Percentiles rank a stretch among this genome's conserved stretches.
Conservation (phyloP, 495 filamentous ascomycete genomes). For the Penicillium egyptiacum region DNA sequence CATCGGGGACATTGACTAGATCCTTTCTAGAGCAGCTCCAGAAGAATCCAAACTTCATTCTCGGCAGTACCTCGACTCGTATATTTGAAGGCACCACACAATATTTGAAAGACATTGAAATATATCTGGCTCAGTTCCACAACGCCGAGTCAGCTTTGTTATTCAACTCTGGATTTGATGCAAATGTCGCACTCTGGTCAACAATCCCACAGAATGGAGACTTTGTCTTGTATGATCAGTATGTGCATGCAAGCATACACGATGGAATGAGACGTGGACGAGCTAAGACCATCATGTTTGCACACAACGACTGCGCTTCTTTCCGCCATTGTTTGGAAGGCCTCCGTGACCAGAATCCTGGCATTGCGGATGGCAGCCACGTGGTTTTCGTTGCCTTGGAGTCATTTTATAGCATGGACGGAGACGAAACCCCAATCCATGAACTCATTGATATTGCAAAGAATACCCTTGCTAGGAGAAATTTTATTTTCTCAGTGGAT, state of each 20-base stretch:
- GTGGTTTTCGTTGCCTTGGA: constrained; percentile 60
- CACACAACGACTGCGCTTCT: constrained; percentile 33
- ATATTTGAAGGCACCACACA: constrained; percentile 15
- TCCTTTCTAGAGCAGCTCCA: constrained; percentile 20
- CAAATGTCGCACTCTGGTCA: constrained; percentile 61
- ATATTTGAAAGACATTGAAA: constrained; percentile 57
- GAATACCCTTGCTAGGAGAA: constrained; percentile 46
- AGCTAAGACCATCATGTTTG: constrained; percentile 48
- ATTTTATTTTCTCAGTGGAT: constrained; percentile 63
- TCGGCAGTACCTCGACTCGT: constrained; percentile 15
- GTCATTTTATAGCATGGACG: constrained; percentile 72
- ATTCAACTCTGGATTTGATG: constrained; percentile 68
- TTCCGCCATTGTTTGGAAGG: neutral
- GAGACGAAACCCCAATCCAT: constrained; percentile 57
- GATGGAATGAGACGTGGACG: constrained; percentile 61
- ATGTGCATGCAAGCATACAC: constrained; percentile 68
- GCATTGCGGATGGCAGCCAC: constrained; percentile 17
- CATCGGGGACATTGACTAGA: constrained; percentile 13
- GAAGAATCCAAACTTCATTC: constrained; percentile 14
- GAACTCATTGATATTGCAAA: constrained; percentile 53
- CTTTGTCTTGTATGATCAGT: constrained; percentile 61
- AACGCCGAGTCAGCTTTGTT: constrained; percentile 55
- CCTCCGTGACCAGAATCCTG: neutral
- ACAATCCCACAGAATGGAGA: constrained; percentile 62
- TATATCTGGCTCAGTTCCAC: constrained; percentile 58